Base-by-base conservation (phyloP, 2,329 filamentous ascomycete genomes). In the Mariannaea sp. region DNA sequence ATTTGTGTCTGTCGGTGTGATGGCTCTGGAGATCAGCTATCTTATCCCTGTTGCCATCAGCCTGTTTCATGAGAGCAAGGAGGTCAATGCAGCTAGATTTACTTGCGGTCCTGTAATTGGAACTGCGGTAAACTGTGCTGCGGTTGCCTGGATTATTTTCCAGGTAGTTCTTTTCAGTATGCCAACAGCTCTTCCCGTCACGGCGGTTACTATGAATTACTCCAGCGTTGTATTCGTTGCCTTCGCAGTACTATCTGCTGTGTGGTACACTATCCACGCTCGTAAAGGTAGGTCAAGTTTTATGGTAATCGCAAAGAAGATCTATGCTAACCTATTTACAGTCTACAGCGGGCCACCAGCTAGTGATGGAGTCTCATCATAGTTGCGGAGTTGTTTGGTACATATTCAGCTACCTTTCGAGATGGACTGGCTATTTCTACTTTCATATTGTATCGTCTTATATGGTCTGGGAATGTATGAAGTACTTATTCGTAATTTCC, bases 1-100 rank as follows among this genome's bases (percentile, higher is more conserved):
- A 14, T 91, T 92, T 71, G 90, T 88, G 0, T 87, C 87, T 19
- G 87, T 90, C 1, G 88, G 87, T 1, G 90, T 87, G 4, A 90
- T 92, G 65, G 90, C 87, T 59, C 79, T 92, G 1, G 86, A 83
- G 1, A 84, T 84, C 9, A 88, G 85, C 0, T 92, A 92, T 69
- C 87, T 85, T 9, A 77, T 90, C 17, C 89, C 89, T 0, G 89
- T 92, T 54, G 72, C 90, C 7, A 84, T 92, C 54, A 86, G 80
- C 7, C 73, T 92, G 4, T 61, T 90, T 1, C 81, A 86, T n/a
- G 79, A 83, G 8, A 80, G 88, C 9, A 77, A 80, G 45, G 78
- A 83, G 35, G 81, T 91, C 14, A 75, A 76, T 36, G 71, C 84
- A 59, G 87, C 86, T 0, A 77, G 80, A 0, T 91, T 81, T 67